Percentiles rank a stretch among this genome's conserved stretches.
Evolutionary conservation across 1,284 basidiomycete genomes (phyloP).

Genomic region (Sanghuangporus sanghuang): DNA sequence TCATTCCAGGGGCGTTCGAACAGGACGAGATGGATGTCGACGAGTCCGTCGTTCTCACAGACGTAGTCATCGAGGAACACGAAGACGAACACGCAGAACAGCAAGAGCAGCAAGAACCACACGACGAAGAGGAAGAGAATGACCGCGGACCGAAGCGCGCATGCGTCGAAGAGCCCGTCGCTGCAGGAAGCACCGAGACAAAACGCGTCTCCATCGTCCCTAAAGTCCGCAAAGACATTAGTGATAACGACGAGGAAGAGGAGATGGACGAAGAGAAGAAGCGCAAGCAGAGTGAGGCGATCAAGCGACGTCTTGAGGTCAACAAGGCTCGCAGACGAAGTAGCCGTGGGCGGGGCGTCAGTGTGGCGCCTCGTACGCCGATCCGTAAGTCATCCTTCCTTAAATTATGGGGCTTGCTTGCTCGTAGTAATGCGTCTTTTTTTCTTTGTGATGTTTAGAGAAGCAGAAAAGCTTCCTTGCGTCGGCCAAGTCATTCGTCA

Average conservation of each 20-base stretch:
- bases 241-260: constrained; percentile 22
- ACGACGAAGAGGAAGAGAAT: constrained; percentile 18
- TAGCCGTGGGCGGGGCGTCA: constrained; percentile 46
- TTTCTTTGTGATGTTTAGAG: constrained; percentile 16
- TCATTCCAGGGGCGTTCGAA: constrained; percentile 51
- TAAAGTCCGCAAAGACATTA: constrained; percentile 8
- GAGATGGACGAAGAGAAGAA: constrained; percentile 32
- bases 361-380: constrained; percentile 30
- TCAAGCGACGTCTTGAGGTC: constrained; percentile 55
- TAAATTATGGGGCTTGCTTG: neutral
- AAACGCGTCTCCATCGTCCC: constrained; percentile 31
- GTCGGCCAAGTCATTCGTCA: constrained; percentile 46
- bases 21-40: constrained; percentile 31
- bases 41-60: constrained; percentile 16
- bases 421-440: neutral
- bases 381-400: neutral
- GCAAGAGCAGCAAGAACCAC: neutral
- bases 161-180: constrained; percentile 30
- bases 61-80: constrained; percentile 36
- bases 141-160: constrained; percentile 36
- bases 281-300: constrained; percentile 50
- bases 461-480: constrained; percentile 51
- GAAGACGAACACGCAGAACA: constrained; percentile 20
- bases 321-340: constrained; percentile 62
- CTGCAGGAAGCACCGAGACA: constrained; percentile 24